Evolutionary conservation across 495 filamentous ascomycete species (phyloP), one percentile per base, ranked within the genome.

Genomic region (Aspergillus heteromorphus): DNA sequence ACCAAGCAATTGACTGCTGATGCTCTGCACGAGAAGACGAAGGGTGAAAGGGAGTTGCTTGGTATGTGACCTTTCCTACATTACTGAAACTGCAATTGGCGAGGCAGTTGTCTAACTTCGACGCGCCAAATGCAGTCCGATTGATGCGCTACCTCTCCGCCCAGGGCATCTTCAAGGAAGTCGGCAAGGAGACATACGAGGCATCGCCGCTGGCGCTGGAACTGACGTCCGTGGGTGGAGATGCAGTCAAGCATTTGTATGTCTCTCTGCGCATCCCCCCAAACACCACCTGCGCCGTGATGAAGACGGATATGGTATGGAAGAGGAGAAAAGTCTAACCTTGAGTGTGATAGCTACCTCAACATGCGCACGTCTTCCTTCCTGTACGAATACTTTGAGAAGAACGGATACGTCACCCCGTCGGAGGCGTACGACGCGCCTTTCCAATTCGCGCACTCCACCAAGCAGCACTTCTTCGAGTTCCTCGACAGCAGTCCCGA

Each of bases 371-470:
- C 48, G 9, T 51, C 64, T 13, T 47, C 53, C 2, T 51, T 53
- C 5, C n/a, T 68, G 0, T 51, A 54, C 21, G 54, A 65, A n/a
- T 63, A 56, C 40, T 43, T 73, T 11, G 45, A 51, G 38, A 31
- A 38, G 2, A 72, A n/a, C 5, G 29, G 43, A 4, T 71, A 74
- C 54, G 48, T 50, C 6, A 63, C 43, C 51, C 70, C 70, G 0
- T 51, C 40, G 6, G 57, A 71, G 20, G 52, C 54, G 3, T 41
- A 41, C 14, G 50, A 69, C 25, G 50, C 62, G 1, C 57, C 67
- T 0, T 72, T 68, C 29, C 67, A 75, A 36, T 49, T 47, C 29
- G 71, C 54, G 0, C 64, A 63, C 30, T 54, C 57, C 21, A 73
- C 69, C 2, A 49, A 64, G 0, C 10, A 54, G 19, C 61, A 64